Evolutionary conservation across 257 asterid genomes (phyloP), one percentile per base, ranked within the genome.

Genomic region (Linaria vulgaris): DNA sequence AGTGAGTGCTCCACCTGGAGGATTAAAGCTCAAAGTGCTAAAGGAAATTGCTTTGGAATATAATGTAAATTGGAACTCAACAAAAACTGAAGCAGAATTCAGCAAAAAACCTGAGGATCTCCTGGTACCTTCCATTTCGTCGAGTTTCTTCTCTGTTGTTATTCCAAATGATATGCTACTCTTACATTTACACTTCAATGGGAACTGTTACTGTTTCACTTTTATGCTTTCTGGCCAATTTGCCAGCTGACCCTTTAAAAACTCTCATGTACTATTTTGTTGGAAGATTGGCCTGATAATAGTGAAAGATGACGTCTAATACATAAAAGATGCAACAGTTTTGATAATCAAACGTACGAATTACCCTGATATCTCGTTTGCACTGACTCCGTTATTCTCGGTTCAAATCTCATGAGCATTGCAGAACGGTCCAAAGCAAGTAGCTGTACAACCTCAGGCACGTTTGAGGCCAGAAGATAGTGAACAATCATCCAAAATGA

Each of bases 61-160:
- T 72, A 77, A 66, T 16, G 70, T 92, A 63, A 69, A 62, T 8
- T 92, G 97, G 99, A 88, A 92, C 75, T 82, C 94, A 27, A 71
- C 95, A 48, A 69, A 72, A 66, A 89, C 96, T 15, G 97, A 85
- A 74, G 72, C 73, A 48, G 97, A 83, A 81, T 74, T 92, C 69
- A 59, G 74, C 74, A 92, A 80, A 67, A 89, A 81, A 52, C 90
- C 91, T 0, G 99, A 92, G 85, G 99, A 92, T 74, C 96, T 92
- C 56, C 78, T 92, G 91, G 99, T 90, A 90, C 47, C 20, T 44
- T 16, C 44, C 17, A 9, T 62, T 54, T 24, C 63, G 60, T 57
- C 6, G 23, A 60, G n/a, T 47, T 6, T 17, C 50, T 25, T 6
- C 15, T 52, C 25, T 34, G 51, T 37, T 65, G 4, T 3, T 13